phyloP scores from a whole-genome alignment of 768 basidiomycete genomes.

The Plicaturopsis crispa region DNA sequence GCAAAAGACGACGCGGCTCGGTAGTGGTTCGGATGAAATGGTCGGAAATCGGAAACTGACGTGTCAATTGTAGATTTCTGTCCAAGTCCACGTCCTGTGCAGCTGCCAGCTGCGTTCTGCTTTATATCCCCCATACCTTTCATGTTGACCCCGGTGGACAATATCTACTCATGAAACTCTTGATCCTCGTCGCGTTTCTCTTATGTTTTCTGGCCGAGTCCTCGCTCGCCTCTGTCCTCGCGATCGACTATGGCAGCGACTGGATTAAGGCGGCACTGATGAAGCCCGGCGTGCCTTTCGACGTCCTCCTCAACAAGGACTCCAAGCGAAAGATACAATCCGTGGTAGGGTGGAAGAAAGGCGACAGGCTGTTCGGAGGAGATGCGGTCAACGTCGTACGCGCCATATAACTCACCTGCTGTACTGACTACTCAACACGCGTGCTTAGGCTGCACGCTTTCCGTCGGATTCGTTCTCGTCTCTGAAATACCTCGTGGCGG shows the following conservation, averaged over 20 bases:
- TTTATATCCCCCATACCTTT: too few relatives aligned
- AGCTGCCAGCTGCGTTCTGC: too few relatives aligned
- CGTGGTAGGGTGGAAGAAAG: conserved; percentile 86
- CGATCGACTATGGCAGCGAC: conserved; percentile 97
- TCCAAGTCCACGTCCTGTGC: too few relatives aligned
- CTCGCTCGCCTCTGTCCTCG: conserved; percentile 72
- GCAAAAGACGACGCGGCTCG: conserved; percentile 1
- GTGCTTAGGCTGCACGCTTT: conserved; percentile 77
- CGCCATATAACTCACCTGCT: conserved; percentile 8
- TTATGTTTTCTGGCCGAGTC: conserved; percentile 18
- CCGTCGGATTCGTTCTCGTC: conserved; percentile 83
- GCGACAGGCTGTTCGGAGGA: conserved; percentile 81
- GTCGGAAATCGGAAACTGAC: too few relatives aligned
- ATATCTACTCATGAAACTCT: too few relatives aligned
- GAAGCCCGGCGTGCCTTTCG: conserved; percentile 91
- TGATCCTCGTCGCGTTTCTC: conserved; percentile 20
- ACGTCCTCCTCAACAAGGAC: conserved; percentile 93
- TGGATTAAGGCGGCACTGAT: conserved; percentile 95
- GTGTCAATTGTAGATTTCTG: too few relatives aligned
- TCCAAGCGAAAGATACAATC: conserved; percentile 94
- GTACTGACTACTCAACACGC: neutral
- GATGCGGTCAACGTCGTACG: conserved; percentile 87
- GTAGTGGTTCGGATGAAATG: too few relatives aligned
- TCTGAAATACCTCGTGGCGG: conserved; percentile 78
- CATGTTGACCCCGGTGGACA: too few relatives aligned